Base-by-base conservation (phyloP, 176 grass and related monocot species). In the Ensete glaucum region DNA sequence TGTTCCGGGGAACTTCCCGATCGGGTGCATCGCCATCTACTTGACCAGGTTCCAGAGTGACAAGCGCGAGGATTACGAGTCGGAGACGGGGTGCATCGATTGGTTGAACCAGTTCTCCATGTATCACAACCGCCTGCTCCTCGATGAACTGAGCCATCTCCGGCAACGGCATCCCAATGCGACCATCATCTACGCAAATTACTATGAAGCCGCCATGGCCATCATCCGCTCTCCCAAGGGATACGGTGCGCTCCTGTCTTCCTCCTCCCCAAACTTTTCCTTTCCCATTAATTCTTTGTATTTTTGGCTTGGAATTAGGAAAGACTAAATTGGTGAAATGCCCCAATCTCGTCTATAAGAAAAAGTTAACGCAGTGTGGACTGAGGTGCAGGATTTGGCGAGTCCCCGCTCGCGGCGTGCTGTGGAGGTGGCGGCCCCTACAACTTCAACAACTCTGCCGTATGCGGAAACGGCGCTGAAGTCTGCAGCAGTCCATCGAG, bases 1-100 rank as follows among this genome's bases (percentile, higher is more conserved):
- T 19, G 83, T 96, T 73, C 93, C 93, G n/a, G 84, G 88, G 43
- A 96, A 90, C 75, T 88, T 92, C 54, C 93, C 89, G 25, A 92
- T 96, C 19, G 93, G 93, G 6, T 96, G 93, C 13, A 34, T 88
- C 52, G 85, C 93, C 20, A 57, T 58, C 19, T 96, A 92, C 62
- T 76, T 96, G 3, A 83, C 82, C 29, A 64, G 86, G 53, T 92
- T 90, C 50, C 88, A 80, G 80, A 92, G 81, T 54, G 14, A 71
- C 16, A 81, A 84, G 9, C 87, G 73, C 54, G 79, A 90, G 79
- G 87, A 90, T 81, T 96, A 96, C 22, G 89, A 96, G 22, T 71
- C 81, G 75, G 72, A 81, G 52, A 96, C 85, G 9, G 93, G 93
- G 19, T 96, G 93, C 78, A 73, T 90, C 60, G 84, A 72, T 52